A percentile compares a stretch with the other conserved stretches of the same genome.
Evolutionary conservation across 225 moss, liverwort and hornwort genomes (phyloP).

Genomic region (Physcomitrium patens): DNA sequence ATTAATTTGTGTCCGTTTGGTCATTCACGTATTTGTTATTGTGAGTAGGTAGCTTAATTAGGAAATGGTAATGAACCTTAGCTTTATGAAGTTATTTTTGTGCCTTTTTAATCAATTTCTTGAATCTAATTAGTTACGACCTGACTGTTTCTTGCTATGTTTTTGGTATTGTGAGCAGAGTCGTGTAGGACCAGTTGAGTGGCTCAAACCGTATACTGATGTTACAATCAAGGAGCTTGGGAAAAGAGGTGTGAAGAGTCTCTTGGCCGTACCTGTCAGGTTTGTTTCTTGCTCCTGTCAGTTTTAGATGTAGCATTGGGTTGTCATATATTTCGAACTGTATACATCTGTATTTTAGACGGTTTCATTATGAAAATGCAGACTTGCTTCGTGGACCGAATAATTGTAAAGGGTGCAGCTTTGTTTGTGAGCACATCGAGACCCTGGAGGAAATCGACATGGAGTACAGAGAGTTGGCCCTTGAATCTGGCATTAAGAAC

Average conservation of each 20-base stretch:
- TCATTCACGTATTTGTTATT: background rate
- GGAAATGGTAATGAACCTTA: background rate
- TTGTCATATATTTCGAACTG: background rate
- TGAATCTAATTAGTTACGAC: background rate
- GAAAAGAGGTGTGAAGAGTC: slow-evolving; percentile 81
- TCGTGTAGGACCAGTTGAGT: slow-evolving; percentile 97
- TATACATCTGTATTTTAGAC: background rate
- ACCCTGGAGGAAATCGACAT: slow-evolving; percentile 98
- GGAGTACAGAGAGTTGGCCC: slow-evolving; percentile 93
- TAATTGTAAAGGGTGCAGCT: slow-evolving; percentile 55
- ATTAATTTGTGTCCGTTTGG: slow-evolving; percentile 9
- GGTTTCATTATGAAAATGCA: slow-evolving; percentile 15
- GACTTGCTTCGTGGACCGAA: slow-evolving; percentile 13
- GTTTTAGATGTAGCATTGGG: background rate
- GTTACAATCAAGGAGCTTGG: slow-evolving; percentile 89
- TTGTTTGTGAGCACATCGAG: slow-evolving; percentile 98
- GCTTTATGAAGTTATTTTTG: background rate
- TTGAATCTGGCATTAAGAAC: slow-evolving; percentile 92
- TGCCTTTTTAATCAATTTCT: background rate
- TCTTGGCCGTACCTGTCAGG: slow-evolving; percentile 97
- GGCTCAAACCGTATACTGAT: slow-evolving; percentile 97
- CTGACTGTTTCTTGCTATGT: slow-evolving; percentile 20
- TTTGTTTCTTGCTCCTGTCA: slow-evolving; percentile 32
- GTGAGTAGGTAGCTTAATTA: background rate
- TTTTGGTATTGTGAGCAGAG: slow-evolving; percentile 59